These are phyloP conservation scores for Metschnikowia lunata DNA, from an alignment of 805 yeast species.

Conservation along the genomic window DNA sequence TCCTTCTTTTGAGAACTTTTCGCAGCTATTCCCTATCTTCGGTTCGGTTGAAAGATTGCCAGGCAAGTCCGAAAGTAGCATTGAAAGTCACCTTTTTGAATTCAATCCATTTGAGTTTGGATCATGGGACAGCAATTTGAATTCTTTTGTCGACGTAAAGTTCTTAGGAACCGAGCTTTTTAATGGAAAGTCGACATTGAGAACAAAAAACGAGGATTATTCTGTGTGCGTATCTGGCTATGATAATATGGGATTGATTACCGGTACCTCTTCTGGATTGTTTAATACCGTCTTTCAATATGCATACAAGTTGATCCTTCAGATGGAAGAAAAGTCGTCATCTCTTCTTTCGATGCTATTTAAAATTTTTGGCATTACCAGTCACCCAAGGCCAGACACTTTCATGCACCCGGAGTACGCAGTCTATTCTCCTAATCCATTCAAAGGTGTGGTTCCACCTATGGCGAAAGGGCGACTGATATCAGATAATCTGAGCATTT, in stretches of 20 bases:
- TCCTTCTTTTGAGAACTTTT: constrained; percentile 31
- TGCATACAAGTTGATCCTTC: constrained; percentile 38
- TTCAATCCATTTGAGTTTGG: constrained; percentile 67
- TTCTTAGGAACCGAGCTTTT: constrained; percentile 49
- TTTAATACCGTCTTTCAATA: constrained; percentile 49
- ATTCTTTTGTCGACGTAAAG: constrained; percentile 46
- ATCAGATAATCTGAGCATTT: constrained; percentile 20
- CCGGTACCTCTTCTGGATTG: constrained; percentile 61
- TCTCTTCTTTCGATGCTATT: constrained; percentile 12
- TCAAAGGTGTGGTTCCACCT: constrained; percentile 23
- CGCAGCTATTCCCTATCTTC: constrained; percentile 50
- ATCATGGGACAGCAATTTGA: constrained; percentile 51
- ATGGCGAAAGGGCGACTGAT: constrained; percentile 15
- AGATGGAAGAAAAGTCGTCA: constrained; percentile 8
- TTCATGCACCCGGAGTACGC: constrained; percentile 57
- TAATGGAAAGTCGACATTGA: constrained; percentile 38
- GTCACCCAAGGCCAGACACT: constrained; percentile 17
- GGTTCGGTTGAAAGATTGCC: constrained; percentile 40
- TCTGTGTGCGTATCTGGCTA: constrained; percentile 47
- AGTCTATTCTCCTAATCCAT: constrained; percentile 59
- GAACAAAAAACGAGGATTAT: constrained; percentile 18
- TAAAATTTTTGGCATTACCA: constrained; percentile 12
- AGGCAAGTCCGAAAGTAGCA: constrained; percentile 22
- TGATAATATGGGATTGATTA: constrained; percentile 56
- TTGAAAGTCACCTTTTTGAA: constrained; percentile 48